Evolutionary conservation across 192 early-diverging fungal species (phyloP).

Genomic region (Backusella westeae): DNA sequence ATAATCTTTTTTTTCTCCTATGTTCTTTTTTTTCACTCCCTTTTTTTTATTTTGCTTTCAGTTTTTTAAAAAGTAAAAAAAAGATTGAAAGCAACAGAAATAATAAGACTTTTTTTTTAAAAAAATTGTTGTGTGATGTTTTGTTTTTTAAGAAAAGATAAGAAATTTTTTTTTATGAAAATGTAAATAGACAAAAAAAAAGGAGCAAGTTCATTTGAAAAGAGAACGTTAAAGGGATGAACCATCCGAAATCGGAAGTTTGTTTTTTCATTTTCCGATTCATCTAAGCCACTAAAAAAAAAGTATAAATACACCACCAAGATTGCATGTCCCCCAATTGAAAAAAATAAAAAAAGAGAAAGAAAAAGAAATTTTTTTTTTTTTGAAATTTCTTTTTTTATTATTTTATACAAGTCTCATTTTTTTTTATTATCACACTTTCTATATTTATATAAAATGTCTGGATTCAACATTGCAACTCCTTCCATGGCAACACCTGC

Average conservation of each 20-base stretch:
- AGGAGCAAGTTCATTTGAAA: not conserved
- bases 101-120: not conserved
- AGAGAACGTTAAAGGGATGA: constrained; percentile 1
- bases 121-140: not conserved
- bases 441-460: constrained; percentile 26
- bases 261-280: constrained; percentile 9
- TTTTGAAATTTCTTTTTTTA: constrained; percentile 2
- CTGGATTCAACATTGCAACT: constrained; percentile 41
- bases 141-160: not conserved
- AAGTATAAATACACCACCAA: constrained; percentile 26
- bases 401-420: not conserved
- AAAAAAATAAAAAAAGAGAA: not conserved
- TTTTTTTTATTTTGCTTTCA: not conserved
- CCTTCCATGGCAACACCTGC: constrained; percentile 36
- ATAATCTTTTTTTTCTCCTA: constrained; percentile 14
- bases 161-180: not conserved
- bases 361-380: constrained; percentile 14
- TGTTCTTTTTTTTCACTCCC: constrained; percentile 13
- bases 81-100: not conserved
- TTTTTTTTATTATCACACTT: constrained; percentile 10
- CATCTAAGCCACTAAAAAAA: constrained; percentile 22
- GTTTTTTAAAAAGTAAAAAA: not conserved
- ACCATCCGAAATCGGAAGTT: not conserved
- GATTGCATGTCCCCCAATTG: constrained; percentile 13
- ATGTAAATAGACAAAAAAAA: not conserved